phyloP scores from a whole-genome alignment of 1,284 basidiomycete species.

The Irpex sp. region DNA sequence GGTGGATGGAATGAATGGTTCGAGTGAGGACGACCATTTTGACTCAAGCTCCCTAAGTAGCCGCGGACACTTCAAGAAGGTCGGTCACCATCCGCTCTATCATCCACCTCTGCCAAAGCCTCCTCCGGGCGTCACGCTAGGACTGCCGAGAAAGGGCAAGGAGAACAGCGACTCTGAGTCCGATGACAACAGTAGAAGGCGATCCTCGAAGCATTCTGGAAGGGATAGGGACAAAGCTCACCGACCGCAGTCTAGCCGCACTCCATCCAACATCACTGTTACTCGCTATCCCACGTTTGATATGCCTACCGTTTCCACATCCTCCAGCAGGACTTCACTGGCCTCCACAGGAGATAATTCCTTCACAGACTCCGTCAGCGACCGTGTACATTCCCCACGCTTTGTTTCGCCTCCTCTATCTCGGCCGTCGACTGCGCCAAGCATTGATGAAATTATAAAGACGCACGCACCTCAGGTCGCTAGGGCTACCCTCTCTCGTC shows the following conservation, averaged over 20 bases:
- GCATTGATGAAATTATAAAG: constrained; percentile 81
- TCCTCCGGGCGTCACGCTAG: constrained; percentile 74
- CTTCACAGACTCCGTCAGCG: constrained; percentile 6
- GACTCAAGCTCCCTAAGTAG: constrained; percentile 35
- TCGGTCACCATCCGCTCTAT: constrained; percentile 55
- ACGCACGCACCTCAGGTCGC: constrained; percentile 51
- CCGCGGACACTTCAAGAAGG: constrained; percentile 45
- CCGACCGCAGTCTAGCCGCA: constrained; percentile 14
- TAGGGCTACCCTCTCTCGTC: constrained; percentile 33
- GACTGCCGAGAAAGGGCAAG: constrained; percentile 42
- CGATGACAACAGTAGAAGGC: constrained; percentile 35
- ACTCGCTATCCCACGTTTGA: constrained; percentile 8
- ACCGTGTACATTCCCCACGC: constrained; percentile 4
- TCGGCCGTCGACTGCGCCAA: constrained; percentile 48
- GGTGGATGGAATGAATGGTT: constrained; percentile 80
- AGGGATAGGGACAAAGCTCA: constrained; percentile 9
- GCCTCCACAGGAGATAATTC: constrained; percentile 4
- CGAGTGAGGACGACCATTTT: constrained; percentile 47
- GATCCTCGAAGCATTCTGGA: constrained; percentile 11
- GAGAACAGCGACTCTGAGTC: constrained; percentile 43
- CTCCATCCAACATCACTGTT: constrained; percentile 12
- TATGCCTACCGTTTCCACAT: constrained; percentile 9
- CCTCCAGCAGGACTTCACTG: constrained; percentile 8
- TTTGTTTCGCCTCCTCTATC: constrained; percentile 11
- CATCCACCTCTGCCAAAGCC: constrained; percentile 78